phyloP scores from a whole-genome alignment of 495 filamentous ascomycete genomes.

The Penicillium pulvis region DNA sequence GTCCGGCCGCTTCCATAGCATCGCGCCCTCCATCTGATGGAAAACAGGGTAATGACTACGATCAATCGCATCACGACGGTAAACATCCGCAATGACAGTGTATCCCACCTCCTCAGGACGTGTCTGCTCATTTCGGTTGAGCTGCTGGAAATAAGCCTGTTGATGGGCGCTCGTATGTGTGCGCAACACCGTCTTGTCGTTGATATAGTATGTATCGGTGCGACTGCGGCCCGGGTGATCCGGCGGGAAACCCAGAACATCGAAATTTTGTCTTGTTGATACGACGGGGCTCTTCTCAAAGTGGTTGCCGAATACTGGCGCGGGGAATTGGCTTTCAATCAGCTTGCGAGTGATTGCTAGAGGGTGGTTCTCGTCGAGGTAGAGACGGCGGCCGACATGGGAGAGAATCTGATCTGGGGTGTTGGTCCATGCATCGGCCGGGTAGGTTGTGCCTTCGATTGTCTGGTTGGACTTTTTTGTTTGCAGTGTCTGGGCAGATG shows the following conservation, averaged over 20 bases:
- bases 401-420: constrained; percentile 72
- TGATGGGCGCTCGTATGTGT: constrained; percentile 96
- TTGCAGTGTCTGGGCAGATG: constrained; percentile 9
- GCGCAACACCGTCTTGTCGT: constrained; percentile 77
- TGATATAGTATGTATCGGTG: constrained; percentile 96
- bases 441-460: constrained; percentile 65
- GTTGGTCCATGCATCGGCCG: constrained; percentile 83
- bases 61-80: constrained; percentile 92
- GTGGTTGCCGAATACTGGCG: constrained; percentile 71
- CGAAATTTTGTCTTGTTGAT: constrained; percentile 87
- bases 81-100: constrained; percentile 93
- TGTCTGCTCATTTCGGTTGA: constrained; percentile 41
- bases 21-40: constrained; percentile 97
- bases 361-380: constrained; percentile 86
- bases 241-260: constrained; percentile 83
- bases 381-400: constrained; percentile 71
- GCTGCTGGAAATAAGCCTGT: constrained; percentile 74
- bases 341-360: constrained; percentile 86
- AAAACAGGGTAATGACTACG: constrained; percentile 94
- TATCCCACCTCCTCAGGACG: constrained; percentile 75
- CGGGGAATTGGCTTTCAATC: constrained; percentile 86
- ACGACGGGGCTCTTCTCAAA: constrained; percentile 82
- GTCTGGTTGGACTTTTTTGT: constrained; percentile 26
- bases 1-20: constrained; percentile 79
- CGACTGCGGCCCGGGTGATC: constrained; percentile 88